Evolutionary conservation across 805 yeast genomes (phyloP).

Genomic region (Clavispora vitiphila): DNA sequence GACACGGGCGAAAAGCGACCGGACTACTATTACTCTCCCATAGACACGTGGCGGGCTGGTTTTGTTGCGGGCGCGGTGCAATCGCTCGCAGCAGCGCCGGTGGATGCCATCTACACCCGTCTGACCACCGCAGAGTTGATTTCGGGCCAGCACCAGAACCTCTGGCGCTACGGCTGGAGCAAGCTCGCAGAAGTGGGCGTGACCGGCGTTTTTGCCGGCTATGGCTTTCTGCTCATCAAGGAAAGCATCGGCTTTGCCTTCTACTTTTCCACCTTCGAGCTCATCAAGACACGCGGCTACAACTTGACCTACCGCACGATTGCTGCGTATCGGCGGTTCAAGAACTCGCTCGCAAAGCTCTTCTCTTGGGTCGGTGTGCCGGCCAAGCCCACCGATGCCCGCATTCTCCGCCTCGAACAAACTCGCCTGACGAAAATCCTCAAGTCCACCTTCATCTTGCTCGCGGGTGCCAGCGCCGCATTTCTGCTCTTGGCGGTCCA

Average conservation of each 20-base stretch:
- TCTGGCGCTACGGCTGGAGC: constrained; percentile 71
- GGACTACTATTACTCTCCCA: constrained; percentile 14
- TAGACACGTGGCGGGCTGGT: constrained; percentile 75
- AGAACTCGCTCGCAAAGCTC: constrained; percentile 21
- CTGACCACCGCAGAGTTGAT: constrained; percentile 72
- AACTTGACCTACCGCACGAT: constrained; percentile 43
- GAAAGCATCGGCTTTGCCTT: constrained; percentile 82
- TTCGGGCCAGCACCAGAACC: constrained; percentile 57
- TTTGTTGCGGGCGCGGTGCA: constrained; percentile 82
- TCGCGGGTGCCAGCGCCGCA: constrained; percentile 89
- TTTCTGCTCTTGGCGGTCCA: constrained; percentile 70
- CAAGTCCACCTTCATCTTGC: constrained; percentile 61
- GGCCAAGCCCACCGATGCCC: constrained; percentile 8
- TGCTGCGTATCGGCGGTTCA: constrained; percentile 38
- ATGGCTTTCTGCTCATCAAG: constrained; percentile 68
- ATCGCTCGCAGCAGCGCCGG: constrained; percentile 88
- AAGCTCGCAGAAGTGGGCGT: constrained; percentile 72
- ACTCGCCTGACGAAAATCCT: constrained; percentile 44
- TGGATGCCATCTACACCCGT: constrained; percentile 85
- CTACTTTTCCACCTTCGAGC: constrained; percentile 77
- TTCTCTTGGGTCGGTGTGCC: constrained; percentile 18
- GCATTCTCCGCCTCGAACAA: constrained; percentile 23
- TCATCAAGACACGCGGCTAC: constrained; percentile 66
- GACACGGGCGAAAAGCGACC: constrained; percentile 6
- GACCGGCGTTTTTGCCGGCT: constrained; percentile 87